phyloP scores from a whole-genome alignment of 2,329 filamentous ascomycete species.

The Helotiales sp. region DNA sequence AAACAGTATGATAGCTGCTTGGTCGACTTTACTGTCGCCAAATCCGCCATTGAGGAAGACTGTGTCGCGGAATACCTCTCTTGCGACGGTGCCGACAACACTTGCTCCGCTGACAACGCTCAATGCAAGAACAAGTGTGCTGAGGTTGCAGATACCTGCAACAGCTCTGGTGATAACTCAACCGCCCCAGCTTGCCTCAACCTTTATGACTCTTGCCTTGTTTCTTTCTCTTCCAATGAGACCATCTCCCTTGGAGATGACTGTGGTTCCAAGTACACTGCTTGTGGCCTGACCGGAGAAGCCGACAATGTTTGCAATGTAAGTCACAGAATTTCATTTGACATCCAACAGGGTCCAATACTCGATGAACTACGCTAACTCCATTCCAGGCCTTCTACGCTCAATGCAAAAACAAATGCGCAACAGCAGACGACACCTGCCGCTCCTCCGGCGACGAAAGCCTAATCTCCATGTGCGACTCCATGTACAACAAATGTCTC shows the following conservation, averaged over 20 bases:
- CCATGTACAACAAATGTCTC: slow-evolving; percentile 11
- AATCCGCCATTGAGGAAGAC: slow-evolving; percentile 7
- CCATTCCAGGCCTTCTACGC: slow-evolving; percentile 11
- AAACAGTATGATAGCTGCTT: slow-evolving; percentile 14
- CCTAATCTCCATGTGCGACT: slow-evolving; percentile 4
- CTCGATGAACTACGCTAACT: too few species aligned
- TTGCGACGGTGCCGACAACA: slow-evolving; percentile 7
- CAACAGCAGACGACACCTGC: slow-evolving; percentile 9
- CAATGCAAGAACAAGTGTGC: slow-evolving; percentile 19
- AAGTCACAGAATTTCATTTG: too few species aligned
- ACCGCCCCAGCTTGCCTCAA: slow-evolving; percentile 8
- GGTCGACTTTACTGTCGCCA: slow-evolving; percentile 4
- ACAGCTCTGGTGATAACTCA: slow-evolving; percentile 8
- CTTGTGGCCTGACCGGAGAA: slow-evolving; percentile 1
- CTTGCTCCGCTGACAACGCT: slow-evolving; percentile 3
- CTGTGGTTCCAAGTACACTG: slow-evolving; percentile 13
- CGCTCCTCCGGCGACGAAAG: slow-evolving; percentile 7
- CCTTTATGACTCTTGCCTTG: slow-evolving; percentile 15
- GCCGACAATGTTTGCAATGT: slow-evolving; percentile 13
- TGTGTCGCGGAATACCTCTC: slow-evolving; percentile 6
- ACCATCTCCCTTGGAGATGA: slow-evolving; percentile 6
- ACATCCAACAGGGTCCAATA: too few species aligned
- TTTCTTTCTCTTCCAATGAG: slow-evolving; percentile 15
- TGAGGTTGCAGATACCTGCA: slow-evolving; percentile 13
- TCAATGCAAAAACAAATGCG: slow-evolving; percentile 16